Evolutionary conservation across 176 grass and related monocot genomes (phyloP), one percentile per base, ranked within the genome.

Genomic region (Eragrostis curvula): DNA sequence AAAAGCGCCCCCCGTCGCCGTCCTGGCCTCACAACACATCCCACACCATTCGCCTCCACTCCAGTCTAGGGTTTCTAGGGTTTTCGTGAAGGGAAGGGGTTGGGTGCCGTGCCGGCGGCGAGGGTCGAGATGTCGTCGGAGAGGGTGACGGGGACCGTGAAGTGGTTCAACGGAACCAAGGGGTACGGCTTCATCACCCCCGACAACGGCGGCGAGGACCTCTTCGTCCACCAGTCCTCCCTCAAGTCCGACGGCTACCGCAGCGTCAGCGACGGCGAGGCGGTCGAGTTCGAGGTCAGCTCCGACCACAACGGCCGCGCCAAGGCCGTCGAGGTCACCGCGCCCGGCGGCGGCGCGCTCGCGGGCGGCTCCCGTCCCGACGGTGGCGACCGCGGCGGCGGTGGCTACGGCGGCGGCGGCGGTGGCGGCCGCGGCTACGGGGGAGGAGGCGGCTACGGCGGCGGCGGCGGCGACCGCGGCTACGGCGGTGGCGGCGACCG

Each of bases 161-260:
- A 18, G 50, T 52, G 50, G 50, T 52, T 52, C 50, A 52, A 18
- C 50, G 5, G 16, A 14, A 52, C 50, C 50, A 52, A 52, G 50
- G 50, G 50, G 50, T 83, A 51, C 69, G 80, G 80, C 42, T 83
- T 83, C 69, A 83, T 83, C 80, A 50, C 80, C 55, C 80, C 80
- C 3, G 80, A 83, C 0, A 43, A 73, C 57, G 80, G 80, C 18
- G 3, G 69, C 18, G 69, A 83, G 12, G 69, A 83, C 25, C 69
- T 83, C 69, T 83, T 83, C 80, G 69, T 83, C 1, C 80, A 83
- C 56, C 80, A 73, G 69, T 83, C 80, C 57, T 46, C 80, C 28
- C 72, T 83, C 57, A 83, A 83, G 57, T 61, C 80, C 27, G 80
- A 83, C 27, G 80, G 80, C 69, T 83, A 39, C 80, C 68, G 80